Percentiles rank a stretch among this genome's conserved stretches.
phyloP scores from a whole-genome alignment of 139 green algal genomes.

The Chlamydomonas sp. region DNA sequence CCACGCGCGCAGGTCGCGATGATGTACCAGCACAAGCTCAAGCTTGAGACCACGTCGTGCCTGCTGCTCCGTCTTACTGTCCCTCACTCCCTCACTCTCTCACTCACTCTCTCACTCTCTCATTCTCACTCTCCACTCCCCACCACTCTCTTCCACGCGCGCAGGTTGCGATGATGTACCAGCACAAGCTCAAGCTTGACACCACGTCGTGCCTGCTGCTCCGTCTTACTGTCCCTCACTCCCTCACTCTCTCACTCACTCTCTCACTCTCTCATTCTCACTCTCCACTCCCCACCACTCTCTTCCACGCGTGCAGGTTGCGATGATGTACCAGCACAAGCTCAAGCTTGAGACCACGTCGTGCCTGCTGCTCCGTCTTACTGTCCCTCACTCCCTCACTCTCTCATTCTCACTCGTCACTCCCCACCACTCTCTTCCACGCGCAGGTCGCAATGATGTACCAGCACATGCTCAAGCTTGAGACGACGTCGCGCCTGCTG shows the following conservation, averaged over 20 bases:
- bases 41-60: too few species aligned
- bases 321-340: too few species aligned
- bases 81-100: neutral
- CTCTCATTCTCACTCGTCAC: too few species aligned
- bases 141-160: neutral
- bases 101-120: neutral
- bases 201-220: neutral
- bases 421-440: too few species aligned
- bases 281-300: too few species aligned
- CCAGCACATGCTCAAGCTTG: constrained; percentile 40
- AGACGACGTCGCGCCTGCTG: constrained; percentile 33
- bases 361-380: too few species aligned
- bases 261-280: neutral
- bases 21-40: too few species aligned
- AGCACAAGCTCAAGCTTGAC: neutral
- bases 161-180: constrained; percentile 1
- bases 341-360: too few species aligned
- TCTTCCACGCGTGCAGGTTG: neutral
- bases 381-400: too few species aligned
- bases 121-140: neutral
- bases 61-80: neutral
- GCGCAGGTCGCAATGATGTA: constrained; percentile 36
- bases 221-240: too few species aligned
- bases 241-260: neutral
- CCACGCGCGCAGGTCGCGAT: too few species aligned